phyloP scores from a whole-genome alignment of 179 eudicot species.

The Vitellaria paradoxa region DNA sequence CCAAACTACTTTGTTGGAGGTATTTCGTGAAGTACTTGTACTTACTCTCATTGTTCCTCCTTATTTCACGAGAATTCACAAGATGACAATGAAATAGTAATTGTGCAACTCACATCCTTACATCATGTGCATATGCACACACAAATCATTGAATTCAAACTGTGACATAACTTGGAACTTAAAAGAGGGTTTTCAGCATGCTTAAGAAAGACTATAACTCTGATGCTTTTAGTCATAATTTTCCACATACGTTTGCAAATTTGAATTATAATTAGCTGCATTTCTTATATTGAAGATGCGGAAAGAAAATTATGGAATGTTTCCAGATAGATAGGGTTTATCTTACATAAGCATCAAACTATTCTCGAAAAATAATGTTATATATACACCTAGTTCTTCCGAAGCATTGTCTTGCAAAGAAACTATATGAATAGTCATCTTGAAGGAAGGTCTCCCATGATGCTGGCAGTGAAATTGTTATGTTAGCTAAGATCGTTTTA shows the following conservation, averaged over 20 bases:
- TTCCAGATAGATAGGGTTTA: not conserved
- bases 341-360: not conserved
- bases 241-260: not conserved
- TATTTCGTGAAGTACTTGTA: slow-evolving; percentile 14
- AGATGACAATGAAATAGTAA: not conserved
- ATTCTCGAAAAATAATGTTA: not conserved
- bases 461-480: not conserved
- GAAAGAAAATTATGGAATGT: not conserved
- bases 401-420: not conserved
- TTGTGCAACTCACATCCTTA: not conserved
- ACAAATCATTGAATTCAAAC: not conserved
- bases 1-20: slow-evolving; percentile 35
- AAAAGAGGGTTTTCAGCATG: not conserved
- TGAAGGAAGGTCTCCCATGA: not conserved
- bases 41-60: not conserved
- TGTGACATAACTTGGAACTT: not conserved
- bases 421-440: not conserved
- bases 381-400: not conserved
- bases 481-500: not conserved
- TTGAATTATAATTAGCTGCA: not conserved
- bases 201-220: not conserved
- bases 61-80: not conserved
- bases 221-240: not conserved
- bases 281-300: not conserved
- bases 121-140: not conserved